phyloP scores from a whole-genome alignment of 345 rosid genomes.

The Ceriops tagal region DNA sequence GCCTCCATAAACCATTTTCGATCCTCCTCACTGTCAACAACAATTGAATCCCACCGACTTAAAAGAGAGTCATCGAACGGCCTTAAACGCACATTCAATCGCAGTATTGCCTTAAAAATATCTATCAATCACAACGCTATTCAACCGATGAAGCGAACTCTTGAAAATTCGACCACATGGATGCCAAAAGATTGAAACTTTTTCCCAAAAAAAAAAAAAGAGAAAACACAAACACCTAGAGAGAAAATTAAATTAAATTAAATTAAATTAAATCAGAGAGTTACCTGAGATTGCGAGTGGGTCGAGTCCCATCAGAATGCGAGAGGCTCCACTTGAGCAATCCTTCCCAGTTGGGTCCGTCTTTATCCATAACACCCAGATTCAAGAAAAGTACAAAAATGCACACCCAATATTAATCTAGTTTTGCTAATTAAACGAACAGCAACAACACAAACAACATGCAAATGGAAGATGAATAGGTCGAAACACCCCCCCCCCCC shows the following conservation, averaged over 20 bases:
- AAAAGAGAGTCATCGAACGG: neutral
- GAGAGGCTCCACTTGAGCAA: constrained; percentile 92
- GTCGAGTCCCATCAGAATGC: constrained; percentile 68
- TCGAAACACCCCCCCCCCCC: no score
- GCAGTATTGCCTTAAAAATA: neutral
- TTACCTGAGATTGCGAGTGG: constrained; percentile 60
- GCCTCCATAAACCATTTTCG: constrained; percentile 93
- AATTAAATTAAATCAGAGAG: no score
- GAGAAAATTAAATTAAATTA: no score
- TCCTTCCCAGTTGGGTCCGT: constrained; percentile 90
- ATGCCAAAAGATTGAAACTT: neutral
- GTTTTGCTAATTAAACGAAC: neutral
- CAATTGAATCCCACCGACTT: neutral
- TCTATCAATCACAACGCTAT: neutral
- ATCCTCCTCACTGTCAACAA: constrained; percentile 69
- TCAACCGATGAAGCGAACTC: no score
- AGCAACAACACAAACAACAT: neutral
- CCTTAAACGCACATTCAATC: neutral
- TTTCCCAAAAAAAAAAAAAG: neutral
- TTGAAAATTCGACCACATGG: no score
- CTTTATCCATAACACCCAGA: constrained; percentile 47
- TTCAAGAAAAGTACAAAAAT: neutral
- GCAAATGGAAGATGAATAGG: neutral
- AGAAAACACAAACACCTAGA: neutral
- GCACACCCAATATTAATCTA: neutral